A percentile compares a stretch with the other conserved stretches of the same genome.
Conservation (phyloP, 2,329 filamentous ascomycete species). For the Colletotrichum sp. region DNA sequence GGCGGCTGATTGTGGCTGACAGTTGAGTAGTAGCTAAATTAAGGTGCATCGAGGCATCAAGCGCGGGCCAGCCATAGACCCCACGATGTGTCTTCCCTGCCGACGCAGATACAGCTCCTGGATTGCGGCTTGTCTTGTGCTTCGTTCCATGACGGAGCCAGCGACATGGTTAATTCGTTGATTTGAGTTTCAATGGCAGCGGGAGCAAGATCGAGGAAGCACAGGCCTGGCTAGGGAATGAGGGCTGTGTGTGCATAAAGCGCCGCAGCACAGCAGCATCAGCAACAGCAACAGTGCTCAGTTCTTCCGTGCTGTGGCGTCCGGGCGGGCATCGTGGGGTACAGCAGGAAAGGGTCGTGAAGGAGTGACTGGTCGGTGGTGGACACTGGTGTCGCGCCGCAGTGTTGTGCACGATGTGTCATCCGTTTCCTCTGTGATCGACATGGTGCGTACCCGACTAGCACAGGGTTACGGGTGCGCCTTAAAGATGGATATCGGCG, state of each 20-base stretch:
- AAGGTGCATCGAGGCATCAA: not conserved
- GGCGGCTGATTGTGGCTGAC: slow-evolving; percentile 20
- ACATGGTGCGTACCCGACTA: not conserved
- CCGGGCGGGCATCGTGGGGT: slow-evolving; percentile 6
- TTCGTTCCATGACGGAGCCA: slow-evolving; percentile 2
- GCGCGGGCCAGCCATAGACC: not conserved
- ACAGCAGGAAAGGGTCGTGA: not conserved
- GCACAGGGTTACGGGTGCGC: not conserved
- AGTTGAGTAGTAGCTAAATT: slow-evolving; percentile 8
- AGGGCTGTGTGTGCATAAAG: slow-evolving; percentile 2
- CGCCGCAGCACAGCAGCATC: not conserved
- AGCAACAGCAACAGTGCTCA: not conserved
- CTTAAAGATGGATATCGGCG: not conserved
- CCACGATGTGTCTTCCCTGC: not conserved
- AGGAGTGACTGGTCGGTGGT: not conserved
- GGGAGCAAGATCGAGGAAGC: not conserved
- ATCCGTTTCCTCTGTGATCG: not conserved
- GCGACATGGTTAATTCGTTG: not conserved
- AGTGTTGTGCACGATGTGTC: slow-evolving; percentile 8
- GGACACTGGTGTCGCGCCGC: not conserved
- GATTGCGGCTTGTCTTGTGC: slow-evolving; percentile 5
- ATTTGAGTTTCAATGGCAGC: not conserved
- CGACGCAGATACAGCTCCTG: not conserved
- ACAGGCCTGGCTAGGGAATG: not conserved
- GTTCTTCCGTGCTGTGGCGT: not conserved